phyloP scores from a whole-genome alignment of 805 yeast species.

The Schwanniomyces yamadae region DNA sequence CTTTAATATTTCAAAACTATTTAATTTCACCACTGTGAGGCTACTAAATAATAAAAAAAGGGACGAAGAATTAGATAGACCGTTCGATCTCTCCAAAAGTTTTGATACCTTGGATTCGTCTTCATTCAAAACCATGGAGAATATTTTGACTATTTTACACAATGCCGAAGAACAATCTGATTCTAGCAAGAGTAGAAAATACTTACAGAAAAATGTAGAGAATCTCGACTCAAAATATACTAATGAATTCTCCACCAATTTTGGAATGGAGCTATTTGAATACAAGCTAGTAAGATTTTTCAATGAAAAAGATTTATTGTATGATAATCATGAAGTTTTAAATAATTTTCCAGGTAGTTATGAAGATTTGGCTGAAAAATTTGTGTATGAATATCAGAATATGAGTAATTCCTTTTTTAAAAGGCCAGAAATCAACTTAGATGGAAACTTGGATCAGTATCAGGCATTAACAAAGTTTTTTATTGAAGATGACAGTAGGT shows the following conservation, averaged over 20 bases:
- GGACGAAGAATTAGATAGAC: background rate
- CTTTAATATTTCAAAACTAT: no score
- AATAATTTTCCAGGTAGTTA: constrained; percentile 7
- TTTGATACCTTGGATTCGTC: constrained; percentile 11
- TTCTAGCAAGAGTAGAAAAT: background rate
- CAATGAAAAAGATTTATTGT: constrained; percentile 12
- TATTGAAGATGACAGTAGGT: constrained; percentile 8
- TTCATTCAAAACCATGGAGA: constrained; percentile 16
- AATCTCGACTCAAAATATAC: background rate
- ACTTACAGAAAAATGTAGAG: background rate
- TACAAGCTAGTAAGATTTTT: constrained; percentile 11
- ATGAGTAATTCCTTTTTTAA: constrained; percentile 3
- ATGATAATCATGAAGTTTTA: constrained; percentile 9
- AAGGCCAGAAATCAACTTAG: background rate
- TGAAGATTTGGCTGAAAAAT: constrained; percentile 6
- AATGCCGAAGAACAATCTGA: constrained; percentile 7
- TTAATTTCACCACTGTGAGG: no score
- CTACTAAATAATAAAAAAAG: background rate
- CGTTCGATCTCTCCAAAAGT: constrained; percentile 6
- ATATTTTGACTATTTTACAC: constrained; percentile 12
- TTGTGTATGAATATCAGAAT: constrained; percentile 7
- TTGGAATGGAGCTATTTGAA: constrained; percentile 15
- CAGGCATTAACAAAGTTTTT: constrained; percentile 8
- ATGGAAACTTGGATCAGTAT: constrained; percentile 6
- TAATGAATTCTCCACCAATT: constrained; percentile 5